phyloP scores from a whole-genome alignment of 495 filamentous ascomycete species.

The Podospora pseudoanserina region DNA sequence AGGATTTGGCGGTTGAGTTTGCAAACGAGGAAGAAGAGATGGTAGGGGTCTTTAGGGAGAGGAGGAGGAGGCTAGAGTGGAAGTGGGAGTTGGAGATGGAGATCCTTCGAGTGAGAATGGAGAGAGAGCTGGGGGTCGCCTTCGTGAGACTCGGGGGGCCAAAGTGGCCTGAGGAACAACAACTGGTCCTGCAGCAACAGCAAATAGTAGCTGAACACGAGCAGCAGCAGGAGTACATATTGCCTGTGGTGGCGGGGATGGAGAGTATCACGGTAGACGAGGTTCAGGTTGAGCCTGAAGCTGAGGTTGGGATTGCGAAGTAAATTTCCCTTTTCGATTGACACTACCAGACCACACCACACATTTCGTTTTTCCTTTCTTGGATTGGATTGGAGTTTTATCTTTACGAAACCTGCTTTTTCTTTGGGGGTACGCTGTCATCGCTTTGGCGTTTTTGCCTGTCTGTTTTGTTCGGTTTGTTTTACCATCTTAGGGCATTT shows the following conservation, averaged over 20 bases:
- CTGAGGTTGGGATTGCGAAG: neutral
- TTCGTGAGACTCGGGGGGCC: conserved; percentile 51
- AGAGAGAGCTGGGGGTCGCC: conserved; percentile 43
- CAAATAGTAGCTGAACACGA: neutral
- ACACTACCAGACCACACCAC: neutral
- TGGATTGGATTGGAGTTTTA: neutral
- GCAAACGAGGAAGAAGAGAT: conserved; percentile 51
- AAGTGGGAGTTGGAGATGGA: conserved; percentile 65
- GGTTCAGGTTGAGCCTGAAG: neutral
- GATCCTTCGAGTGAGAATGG: conserved; percentile 58
- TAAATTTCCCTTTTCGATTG: neutral
- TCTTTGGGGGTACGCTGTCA: neutral
- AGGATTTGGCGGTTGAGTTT: conserved; percentile 56
- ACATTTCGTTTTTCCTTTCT: neutral
- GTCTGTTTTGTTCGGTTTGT: neutral
- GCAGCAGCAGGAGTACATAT: neutral
- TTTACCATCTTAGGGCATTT: neutral
- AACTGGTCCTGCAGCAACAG: neutral
- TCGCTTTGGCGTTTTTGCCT: neutral
- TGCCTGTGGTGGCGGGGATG: conserved; percentile 12
- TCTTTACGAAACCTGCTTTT: neutral
- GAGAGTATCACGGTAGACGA: neutral
- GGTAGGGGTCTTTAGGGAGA: conserved; percentile 45
- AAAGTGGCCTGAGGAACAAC: conserved; percentile 34
- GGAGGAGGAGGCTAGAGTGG: conserved; percentile 47